Evolutionary conservation across 805 yeast genomes (phyloP).

Genomic region (Candida sithepensis): DNA sequence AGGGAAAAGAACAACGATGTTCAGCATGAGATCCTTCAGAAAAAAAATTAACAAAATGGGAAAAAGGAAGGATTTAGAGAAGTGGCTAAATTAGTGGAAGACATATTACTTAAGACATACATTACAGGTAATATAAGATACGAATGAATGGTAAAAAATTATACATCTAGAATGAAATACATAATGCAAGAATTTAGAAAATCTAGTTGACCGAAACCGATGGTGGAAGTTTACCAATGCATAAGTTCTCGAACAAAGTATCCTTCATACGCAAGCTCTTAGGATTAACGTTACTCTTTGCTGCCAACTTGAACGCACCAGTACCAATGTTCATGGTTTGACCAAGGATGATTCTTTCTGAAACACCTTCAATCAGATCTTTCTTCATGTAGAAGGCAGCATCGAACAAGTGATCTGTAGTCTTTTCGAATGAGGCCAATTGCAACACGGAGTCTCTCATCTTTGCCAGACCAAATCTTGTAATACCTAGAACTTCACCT

Average conservation of each 20-base stretch:
- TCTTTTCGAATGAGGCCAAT: slow-evolving; percentile 95
- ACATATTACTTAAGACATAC: not conserved
- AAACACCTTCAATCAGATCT: slow-evolving; percentile 94
- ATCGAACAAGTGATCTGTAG: slow-evolving; percentile 96
- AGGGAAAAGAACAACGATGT: too few species aligned
- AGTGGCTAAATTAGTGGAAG: too few species aligned
- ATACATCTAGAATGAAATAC: not conserved
- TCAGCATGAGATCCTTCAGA: too few species aligned
- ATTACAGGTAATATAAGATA: not conserved
- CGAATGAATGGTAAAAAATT: not conserved
- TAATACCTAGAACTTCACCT: slow-evolving; percentile 97
- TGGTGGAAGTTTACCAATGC: slow-evolving; percentile 23
- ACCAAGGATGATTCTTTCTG: slow-evolving; percentile 95
- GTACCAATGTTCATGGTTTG: slow-evolving; percentile 98
- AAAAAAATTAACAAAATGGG: too few species aligned
- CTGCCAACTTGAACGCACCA: slow-evolving; percentile 87
- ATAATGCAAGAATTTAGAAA: not conserved
- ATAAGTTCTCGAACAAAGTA: slow-evolving; percentile 45
- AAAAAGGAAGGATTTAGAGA: too few species aligned
- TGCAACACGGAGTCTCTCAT: slow-evolving; percentile 98
- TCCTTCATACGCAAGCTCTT: slow-evolving; percentile 35
- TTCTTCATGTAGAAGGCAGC: slow-evolving; percentile 98
- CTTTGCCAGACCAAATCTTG: slow-evolving; percentile 95
- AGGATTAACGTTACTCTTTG: slow-evolving; percentile 45
- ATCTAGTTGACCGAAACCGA: slow-evolving; percentile 12